Percentiles rank a stretch among this genome's conserved stretches.
These are phyloP conservation scores for Xylaria hypoxylon DNA, from an alignment of 2,329 filamentous ascomycete species.

Conservation along the genomic window DNA sequence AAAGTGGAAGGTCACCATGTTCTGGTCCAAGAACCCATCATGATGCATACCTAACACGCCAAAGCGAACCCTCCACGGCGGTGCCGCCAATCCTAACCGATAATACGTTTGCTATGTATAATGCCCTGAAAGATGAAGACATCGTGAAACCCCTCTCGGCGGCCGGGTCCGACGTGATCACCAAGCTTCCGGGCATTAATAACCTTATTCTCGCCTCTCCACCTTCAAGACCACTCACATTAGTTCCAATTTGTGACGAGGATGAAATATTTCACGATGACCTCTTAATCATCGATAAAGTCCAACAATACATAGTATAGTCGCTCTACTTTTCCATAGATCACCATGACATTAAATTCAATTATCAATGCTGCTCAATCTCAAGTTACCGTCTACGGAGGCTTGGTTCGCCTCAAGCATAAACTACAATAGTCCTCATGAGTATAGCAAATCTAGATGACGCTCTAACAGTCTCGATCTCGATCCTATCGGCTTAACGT, in stretches of 20 bases:
- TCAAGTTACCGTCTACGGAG: background rate
- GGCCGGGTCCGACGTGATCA: constrained; percentile 20
- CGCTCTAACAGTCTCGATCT: background rate
- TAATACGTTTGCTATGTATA: constrained; percentile 27
- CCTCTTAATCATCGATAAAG: background rate
- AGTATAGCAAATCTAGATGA: constrained; percentile 6
- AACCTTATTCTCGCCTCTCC: constrained; percentile 25
- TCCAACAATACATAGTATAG: background rate
- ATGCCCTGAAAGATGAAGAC: background rate
- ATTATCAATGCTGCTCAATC: background rate
- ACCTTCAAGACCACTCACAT: background rate
- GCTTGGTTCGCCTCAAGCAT: background rate
- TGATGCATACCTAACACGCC: constrained; percentile 8
- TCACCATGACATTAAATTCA: background rate
- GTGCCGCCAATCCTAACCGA: constrained; percentile 1
- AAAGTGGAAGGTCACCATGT: constrained; percentile 23
- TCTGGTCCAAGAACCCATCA: background rate
- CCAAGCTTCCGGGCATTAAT: constrained; percentile 25
- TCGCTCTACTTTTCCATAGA: background rate
- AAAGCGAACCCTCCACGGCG: constrained; percentile 10
- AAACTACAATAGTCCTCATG: constrained; percentile 2
- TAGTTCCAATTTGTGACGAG: background rate
- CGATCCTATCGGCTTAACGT: constrained; percentile 10
- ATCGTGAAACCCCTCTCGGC: constrained; percentile 13
- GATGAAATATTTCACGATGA: background rate